These are phyloP conservation scores for Penicillium freii DNA, from an alignment of 2,329 filamentous ascomycete species.

Conservation along the genomic window DNA sequence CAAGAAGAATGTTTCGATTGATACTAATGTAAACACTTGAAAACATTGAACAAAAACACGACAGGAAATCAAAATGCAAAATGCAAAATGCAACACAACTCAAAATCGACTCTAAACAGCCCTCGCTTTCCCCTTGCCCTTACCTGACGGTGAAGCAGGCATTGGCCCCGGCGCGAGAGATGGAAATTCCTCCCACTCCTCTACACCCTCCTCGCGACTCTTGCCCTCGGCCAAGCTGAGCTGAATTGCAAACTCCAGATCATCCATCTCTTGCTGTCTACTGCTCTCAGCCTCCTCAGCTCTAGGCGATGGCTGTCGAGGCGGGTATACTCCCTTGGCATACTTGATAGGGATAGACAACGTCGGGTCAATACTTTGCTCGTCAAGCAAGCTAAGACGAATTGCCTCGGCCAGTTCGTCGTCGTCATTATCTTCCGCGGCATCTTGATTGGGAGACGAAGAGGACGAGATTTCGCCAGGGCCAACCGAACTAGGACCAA, in stretches of 20 bases:
- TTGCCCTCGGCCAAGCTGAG: constrained; percentile 61
- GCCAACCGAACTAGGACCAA: constrained; percentile 34
- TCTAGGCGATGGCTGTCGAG: constrained; percentile 19
- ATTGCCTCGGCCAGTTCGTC: constrained; percentile 64
- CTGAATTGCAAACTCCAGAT: constrained; percentile 62
- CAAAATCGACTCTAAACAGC: constrained; percentile 3
- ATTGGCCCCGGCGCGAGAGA: constrained; percentile 17
- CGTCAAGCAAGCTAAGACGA: constrained; percentile 50
- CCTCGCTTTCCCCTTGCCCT: constrained; percentile 37
- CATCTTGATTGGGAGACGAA: constrained; percentile 37
- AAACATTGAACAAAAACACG: not conserved
- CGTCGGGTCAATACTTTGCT: constrained; percentile 23
- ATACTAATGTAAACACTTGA: not conserved
- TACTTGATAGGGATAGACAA: constrained; percentile 38
- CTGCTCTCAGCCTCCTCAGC: constrained; percentile 33
- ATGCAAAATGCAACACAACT: not conserved
- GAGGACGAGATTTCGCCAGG: constrained; percentile 35
- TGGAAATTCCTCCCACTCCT: constrained; percentile 36
- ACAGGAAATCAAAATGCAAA: not conserved
- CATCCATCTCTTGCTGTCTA: constrained; percentile 51
- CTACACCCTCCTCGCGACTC: constrained; percentile 38
- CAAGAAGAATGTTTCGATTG: not conserved
- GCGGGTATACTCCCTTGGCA: constrained; percentile 26
- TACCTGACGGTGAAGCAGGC: constrained; percentile 26
- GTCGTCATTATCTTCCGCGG: constrained; percentile 52